A percentile compares a stretch with the other conserved stretches of the same genome.
Evolutionary conservation across 2,329 filamentous ascomycete genomes (phyloP).

Genomic region (Aureobasidium pullulans): DNA sequence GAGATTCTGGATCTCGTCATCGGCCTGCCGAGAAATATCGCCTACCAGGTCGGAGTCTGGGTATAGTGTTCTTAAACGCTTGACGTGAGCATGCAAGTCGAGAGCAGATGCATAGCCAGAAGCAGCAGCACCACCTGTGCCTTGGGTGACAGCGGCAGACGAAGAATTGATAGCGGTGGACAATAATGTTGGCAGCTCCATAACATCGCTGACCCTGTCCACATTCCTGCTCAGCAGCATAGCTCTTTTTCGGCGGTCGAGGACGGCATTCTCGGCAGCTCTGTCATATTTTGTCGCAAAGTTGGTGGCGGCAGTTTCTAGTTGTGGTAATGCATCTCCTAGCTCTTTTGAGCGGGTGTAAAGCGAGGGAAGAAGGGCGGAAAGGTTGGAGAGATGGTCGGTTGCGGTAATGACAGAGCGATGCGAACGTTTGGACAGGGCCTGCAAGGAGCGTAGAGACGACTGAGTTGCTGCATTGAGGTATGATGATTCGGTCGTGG

Average conservation of each 20-base stretch:
- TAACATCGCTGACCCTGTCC: conserved; percentile 80
- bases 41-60: conserved; percentile 68
- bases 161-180: conserved; percentile 63
- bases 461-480: conserved; percentile 77
- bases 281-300: conserved; percentile 83
- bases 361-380: conserved; percentile 63
- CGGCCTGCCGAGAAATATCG: conserved; percentile 68
- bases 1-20: conserved; percentile 82
- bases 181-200: conserved; percentile 81
- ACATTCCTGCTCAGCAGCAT: conserved; percentile 79
- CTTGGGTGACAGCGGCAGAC: conserved; percentile 37
- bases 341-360: conserved; percentile 60
- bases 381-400: conserved; percentile 66
- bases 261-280: conserved; percentile 52
- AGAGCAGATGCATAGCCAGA: conserved; percentile 69
- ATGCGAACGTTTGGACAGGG: conserved; percentile 82
- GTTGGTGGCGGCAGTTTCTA: conserved; percentile 68
- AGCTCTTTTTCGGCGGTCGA: conserved; percentile 69
- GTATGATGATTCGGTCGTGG: conserved; percentile 66
- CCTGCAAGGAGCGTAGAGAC: conserved; percentile 73
- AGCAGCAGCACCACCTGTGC: conserved; percentile 39
- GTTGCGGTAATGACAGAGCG: conserved; percentile 76
- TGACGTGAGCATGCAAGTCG: conserved; percentile 89
- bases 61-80: conserved; percentile 74
- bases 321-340: conserved; percentile 62